Evolutionary conservation across 1,284 basidiomycete species (phyloP).

Genomic region (Inonotus hispidus): DNA sequence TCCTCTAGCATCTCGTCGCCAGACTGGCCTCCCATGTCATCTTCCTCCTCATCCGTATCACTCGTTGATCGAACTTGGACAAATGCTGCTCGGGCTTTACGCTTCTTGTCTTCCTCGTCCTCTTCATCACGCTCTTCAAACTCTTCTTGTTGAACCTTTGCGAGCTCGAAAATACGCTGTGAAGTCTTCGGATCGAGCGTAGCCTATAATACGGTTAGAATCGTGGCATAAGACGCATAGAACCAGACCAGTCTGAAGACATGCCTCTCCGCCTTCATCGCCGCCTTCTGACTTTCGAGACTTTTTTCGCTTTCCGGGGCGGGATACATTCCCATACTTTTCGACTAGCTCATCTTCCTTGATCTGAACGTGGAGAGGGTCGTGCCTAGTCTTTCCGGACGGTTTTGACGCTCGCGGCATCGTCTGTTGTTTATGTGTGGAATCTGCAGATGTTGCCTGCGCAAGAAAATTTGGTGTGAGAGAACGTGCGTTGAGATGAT

Average conservation of each 20-base stretch:
- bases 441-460: too few relatives aligned
- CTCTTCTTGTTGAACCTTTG: conserved; percentile 92
- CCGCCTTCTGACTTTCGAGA: conserved; percentile 40
- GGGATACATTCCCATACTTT: conserved; percentile 74
- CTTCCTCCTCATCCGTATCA: conserved; percentile 30
- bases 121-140: conserved; percentile 51
- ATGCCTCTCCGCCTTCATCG: conserved; percentile 54
- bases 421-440: not conserved
- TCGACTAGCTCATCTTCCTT: conserved; percentile 67
- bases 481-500: not conserved
- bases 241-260: conserved; percentile 14
- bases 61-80: conserved; percentile 3
- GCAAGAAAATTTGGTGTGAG: not conserved
- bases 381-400: conserved; percentile 61
- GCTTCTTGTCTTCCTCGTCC: conserved; percentile 35
- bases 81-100: conserved; percentile 25
- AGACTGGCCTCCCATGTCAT: conserved; percentile 26
- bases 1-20: conserved; percentile 31
- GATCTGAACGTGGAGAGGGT: conserved; percentile 81
- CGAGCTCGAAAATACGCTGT: conserved; percentile 87
- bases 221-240: not conserved
- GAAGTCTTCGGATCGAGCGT: conserved; percentile 85
- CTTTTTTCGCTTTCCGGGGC: conserved; percentile 70
- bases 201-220: conserved; percentile 38
- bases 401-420: conserved; percentile 63